phyloP scores from a whole-genome alignment of 2,329 filamentous ascomycete genomes.

The Aureobasidium vineae region DNA sequence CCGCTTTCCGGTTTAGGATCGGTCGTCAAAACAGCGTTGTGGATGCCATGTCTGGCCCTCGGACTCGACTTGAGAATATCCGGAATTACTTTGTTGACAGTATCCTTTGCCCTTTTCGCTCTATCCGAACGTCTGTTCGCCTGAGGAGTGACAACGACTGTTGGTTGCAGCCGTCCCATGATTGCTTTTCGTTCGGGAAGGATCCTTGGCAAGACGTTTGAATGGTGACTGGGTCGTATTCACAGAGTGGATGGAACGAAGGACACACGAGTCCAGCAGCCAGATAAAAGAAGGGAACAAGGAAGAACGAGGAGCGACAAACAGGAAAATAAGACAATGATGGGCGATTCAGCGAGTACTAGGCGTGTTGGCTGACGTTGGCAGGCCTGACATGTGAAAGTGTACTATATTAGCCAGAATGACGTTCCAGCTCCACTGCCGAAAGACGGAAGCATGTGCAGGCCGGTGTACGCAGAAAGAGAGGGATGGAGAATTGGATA shows the following conservation, averaged over 20 bases:
- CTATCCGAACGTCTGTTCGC: conserved; percentile 36
- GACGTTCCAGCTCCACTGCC: conserved; percentile 23
- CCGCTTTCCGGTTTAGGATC: conserved; percentile 39
- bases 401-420: conserved; percentile 23
- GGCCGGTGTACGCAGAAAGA: conserved; percentile 1
- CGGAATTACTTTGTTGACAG: conserved; percentile 61
- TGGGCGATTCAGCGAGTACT: conserved; percentile 21
- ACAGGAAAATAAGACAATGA: conserved; percentile 25
- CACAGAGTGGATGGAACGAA: background rate
- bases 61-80: conserved; percentile 54
- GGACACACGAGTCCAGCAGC: conserved; percentile 1
- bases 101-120: conserved; percentile 56
- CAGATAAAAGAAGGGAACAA: conserved; percentile 3
- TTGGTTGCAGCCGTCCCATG: conserved; percentile 30
- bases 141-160: conserved; percentile 30
- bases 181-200: conserved; percentile 11
- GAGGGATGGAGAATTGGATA: background rate
- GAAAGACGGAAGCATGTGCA: conserved; percentile 18
- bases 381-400: conserved; percentile 23
- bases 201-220: conserved; percentile 5
- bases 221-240: background rate
- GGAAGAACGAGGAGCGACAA: conserved; percentile 7
- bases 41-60: conserved; percentile 56
- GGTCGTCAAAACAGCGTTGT: conserved; percentile 52
- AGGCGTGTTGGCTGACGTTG: conserved; percentile 25